Evolutionary conservation across 2,329 filamentous ascomycete genomes (phyloP), one percentile per base, ranked within the genome.

Genomic region (Neonectria hederae): DNA sequence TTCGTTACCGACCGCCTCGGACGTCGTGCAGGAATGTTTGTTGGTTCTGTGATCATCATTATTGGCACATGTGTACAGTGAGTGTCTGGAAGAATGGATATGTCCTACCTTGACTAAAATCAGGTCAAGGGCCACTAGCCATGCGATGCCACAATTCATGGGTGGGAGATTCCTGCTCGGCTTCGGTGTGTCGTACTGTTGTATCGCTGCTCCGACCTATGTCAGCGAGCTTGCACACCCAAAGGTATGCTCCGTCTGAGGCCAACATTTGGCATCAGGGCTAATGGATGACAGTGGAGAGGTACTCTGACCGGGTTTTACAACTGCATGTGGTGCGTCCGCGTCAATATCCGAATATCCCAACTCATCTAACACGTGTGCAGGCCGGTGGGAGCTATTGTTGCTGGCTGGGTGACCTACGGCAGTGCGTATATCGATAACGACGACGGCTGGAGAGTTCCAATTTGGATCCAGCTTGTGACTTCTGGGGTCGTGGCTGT

Each of bases 91-190:
- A 5, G 9, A 17, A 9, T 1, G 5, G 2, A 3, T 32, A 2
- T 26, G 3, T 5, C 13, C 13, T 7, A 26, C 14, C 21, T 32
- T 10, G 2, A 1, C 38, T 59, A 3, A 59, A 19, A 4, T 5
- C 1, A 22, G 21, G 5, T 72, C 75, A 14, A 70, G 68, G 26
- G 77, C 81, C 2, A 75, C 74, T 5, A 75, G 70, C 32, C 76
- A 80, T 45, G 73, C 63, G 0, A 51, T 72, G 48, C 43, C 73
- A 14, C 80, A 81, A 51, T 81, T 83, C n/a, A 77, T 83, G 42
- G 80, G 81, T 7, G 85, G 84, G 3, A 82, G 85, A 24, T 87
- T 88, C 66, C 74, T 88, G 4, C 82, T 88, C 0, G 86, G 86
- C 19, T 87, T 88, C 57, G 81, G 81, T 17, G 79, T 82, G 6